phyloP scores from a whole-genome alignment of 345 rosid genomes.

The Punica granatum region DNA sequence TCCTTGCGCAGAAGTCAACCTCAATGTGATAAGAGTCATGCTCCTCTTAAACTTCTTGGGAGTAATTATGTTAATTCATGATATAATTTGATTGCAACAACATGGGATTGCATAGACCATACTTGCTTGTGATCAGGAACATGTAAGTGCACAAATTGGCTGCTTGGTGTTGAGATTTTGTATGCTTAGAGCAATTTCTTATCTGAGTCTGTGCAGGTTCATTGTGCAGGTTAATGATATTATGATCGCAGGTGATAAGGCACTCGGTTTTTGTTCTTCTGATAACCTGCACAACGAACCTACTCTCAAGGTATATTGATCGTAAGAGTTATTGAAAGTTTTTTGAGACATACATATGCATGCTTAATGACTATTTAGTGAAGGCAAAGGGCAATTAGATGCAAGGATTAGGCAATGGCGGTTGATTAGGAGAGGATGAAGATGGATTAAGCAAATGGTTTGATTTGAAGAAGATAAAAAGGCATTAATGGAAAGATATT shows the following conservation, averaged over 20 bases:
- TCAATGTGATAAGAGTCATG: constrained; percentile 10
- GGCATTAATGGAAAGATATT: too few relatives aligned
- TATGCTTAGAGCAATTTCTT: neutral
- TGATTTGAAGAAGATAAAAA: too few relatives aligned
- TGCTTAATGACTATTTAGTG: too few relatives aligned
- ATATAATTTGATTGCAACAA: neutral
- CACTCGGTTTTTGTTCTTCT: too few relatives aligned
- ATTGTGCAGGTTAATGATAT: neutral
- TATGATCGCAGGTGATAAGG: neutral
- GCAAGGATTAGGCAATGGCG: too few relatives aligned
- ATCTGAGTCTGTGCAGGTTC: too few relatives aligned
- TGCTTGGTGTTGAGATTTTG: neutral
- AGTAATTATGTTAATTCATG: constrained; percentile 17
- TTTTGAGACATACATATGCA: too few relatives aligned
- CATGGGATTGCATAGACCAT: neutral
- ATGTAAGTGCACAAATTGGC: neutral
- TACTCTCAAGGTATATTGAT: neutral
- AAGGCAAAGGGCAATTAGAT: too few relatives aligned
- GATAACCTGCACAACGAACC: too few relatives aligned
- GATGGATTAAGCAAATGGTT: too few relatives aligned
- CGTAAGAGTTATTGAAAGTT: neutral
- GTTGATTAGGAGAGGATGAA: too few relatives aligned
- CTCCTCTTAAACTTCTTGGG: constrained; percentile 16
- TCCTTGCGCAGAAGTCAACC: constrained; percentile 35
- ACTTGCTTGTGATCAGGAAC: neutral